Conservation (phyloP, 208 protist genomes). For the Leishmania arabica region DNA sequence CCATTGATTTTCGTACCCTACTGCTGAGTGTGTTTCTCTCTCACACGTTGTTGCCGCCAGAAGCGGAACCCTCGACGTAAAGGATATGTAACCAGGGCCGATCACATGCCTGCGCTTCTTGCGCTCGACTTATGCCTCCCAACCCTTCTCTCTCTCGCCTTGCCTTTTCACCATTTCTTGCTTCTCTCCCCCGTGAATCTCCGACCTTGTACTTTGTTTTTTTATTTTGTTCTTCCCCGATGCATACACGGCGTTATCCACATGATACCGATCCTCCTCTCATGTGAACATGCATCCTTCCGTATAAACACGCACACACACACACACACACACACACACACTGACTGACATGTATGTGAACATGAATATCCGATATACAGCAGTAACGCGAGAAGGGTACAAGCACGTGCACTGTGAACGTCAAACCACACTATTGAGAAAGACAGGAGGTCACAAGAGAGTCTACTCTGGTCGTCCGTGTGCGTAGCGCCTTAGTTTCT, state of each 20-base stretch:
- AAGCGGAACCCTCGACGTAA: not conserved
- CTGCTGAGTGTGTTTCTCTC: not conserved
- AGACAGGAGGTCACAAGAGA: not conserved
- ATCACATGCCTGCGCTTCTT: not conserved
- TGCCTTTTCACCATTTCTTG: not conserved
- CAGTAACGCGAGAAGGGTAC: constrained; percentile 1
- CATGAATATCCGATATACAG: not conserved
- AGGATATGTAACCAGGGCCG: not conserved
- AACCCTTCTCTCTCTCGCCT: not conserved
- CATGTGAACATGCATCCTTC: not conserved
- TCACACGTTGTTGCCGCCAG: not conserved
- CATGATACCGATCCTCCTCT: not conserved
- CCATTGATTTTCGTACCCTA: not conserved
- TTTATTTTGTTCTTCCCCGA: constrained; percentile 23
- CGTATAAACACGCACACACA: not conserved
- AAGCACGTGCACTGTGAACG: not conserved
- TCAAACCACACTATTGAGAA: not conserved
- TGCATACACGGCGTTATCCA: not conserved
- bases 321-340: not conserved
- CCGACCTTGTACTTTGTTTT: constrained; percentile 5
- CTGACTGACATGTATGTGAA: not conserved
- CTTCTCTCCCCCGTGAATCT: not conserved
- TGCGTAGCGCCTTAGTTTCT: not conserved
- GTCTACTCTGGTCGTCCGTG: not conserved
- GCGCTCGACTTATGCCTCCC: not conserved